phyloP scores from a whole-genome alignment of 495 filamentous ascomycete genomes.

The Cercophora samala region DNA sequence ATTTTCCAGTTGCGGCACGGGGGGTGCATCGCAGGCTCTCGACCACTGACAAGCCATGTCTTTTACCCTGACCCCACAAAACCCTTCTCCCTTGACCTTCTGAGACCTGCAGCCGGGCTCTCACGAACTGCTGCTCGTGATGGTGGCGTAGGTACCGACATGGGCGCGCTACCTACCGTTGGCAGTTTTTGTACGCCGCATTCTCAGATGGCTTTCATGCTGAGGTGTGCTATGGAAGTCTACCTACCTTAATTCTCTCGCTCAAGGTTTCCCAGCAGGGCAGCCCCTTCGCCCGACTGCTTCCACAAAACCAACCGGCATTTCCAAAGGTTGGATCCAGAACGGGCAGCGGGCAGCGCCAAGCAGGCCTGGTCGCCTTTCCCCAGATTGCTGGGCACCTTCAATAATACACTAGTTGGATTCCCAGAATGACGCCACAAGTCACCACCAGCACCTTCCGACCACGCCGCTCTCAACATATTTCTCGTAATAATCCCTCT shows the following conservation, averaged over 20 bases:
- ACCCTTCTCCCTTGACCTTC: too few species aligned
- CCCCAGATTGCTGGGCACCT: background rate
- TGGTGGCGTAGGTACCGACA: too few species aligned
- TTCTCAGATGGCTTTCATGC: background rate
- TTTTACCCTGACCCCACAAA: constrained; percentile 5
- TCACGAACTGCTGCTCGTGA: constrained; percentile 13
- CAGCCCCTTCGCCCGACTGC: too few species aligned
- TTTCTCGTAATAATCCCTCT: background rate
- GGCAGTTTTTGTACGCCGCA: background rate
- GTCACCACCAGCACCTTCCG: background rate
- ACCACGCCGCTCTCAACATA: background rate
- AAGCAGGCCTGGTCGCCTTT: background rate
- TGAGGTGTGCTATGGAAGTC: background rate
- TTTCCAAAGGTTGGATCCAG: background rate
- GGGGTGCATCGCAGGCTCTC: background rate
- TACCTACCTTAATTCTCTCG: too few species aligned
- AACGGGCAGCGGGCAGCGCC: background rate
- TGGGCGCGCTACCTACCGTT: too few species aligned
- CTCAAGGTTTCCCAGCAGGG: too few species aligned
- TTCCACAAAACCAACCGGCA: background rate
- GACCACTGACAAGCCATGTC: background rate
- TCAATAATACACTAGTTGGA: too few species aligned
- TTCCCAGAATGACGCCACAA: background rate
- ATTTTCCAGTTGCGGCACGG: constrained; percentile 2
- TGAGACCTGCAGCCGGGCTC: constrained; percentile 8